Evolutionary conservation across 331 rosid species (phyloP), one percentile per base, ranked within the genome.

Genomic region (Ulmus americana): DNA sequence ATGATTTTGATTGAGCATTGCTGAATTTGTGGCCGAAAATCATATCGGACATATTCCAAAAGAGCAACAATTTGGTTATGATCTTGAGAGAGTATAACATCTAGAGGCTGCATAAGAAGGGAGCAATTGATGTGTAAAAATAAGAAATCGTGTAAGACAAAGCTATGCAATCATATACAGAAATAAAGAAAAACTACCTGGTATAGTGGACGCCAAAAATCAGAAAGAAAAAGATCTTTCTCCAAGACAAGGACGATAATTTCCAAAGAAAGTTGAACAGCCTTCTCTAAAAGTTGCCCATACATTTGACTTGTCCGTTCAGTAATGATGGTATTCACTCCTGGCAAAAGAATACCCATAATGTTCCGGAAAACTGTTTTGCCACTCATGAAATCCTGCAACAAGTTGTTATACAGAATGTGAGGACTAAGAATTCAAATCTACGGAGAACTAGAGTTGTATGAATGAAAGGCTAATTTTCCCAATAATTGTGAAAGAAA

Each of bases 371-470:
- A 86, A 69, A 76, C 85, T 59, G 88, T 77, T 80, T 89, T 92
- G 5, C 95, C 98, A 76, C 97, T 92, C 98, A 92, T 92, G 80
- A 92, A 92, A 71, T 92, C 98, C 98, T 92, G 86, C 76, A 71
- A 78, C 65, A 63, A 54, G 35, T 73, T 1, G 39, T 12, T 22
- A 22, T 13, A 22, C 60, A 52, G 22, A 43, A 38, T 44, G 43
- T 35, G 46, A 13, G 45, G 18, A 6, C 13, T 56, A 39, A 39
- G 6, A 58, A 6, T 58, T 58, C 22, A 14, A 10, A 50, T n/a
- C 22, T 50, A 50, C 2, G 14, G 55, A 49, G 28, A 50, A 50
- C 2, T 50, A 1, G 14, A 48, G 20, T 14, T n/a, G 14, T 22
- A 50, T 50, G 22, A 50, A 7, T 6, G 35, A 28, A 28, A 28